A percentile compares a stretch with the other conserved stretches of the same genome.
These are phyloP conservation scores for Allium cepa DNA, from an alignment of 106 monocot genomes.

Conservation along the genomic window DNA sequence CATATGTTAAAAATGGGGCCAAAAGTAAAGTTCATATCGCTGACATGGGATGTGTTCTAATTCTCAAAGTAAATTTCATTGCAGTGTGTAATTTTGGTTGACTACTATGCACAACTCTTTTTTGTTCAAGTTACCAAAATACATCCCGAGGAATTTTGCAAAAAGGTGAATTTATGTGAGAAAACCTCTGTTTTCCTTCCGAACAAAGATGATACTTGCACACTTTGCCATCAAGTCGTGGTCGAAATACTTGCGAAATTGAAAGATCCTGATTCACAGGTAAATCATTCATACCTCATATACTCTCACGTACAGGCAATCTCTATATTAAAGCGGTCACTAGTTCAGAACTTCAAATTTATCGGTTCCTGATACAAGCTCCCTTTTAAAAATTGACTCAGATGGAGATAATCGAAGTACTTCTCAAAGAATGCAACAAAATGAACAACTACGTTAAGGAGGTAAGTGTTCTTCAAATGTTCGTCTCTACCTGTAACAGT, in stretches of 20 bases:
- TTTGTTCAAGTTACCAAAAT: slow-evolving; percentile 34
- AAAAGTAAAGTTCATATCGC: too few species aligned
- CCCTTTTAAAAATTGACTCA: slow-evolving; percentile 6
- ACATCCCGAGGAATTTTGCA: slow-evolving; percentile 59
- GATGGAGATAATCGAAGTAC: slow-evolving; percentile 37
- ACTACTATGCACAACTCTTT: slow-evolving; percentile 58
- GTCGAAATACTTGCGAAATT: slow-evolving; percentile 41
- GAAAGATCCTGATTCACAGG: slow-evolving; percentile 69
- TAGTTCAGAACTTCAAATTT: too few species aligned
- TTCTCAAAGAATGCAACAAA: slow-evolving; percentile 52
- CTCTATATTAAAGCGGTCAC: too few species aligned
- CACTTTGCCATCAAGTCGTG: slow-evolving; percentile 38
- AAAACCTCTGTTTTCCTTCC: slow-evolving; percentile 5
- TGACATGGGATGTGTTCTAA: background rate
- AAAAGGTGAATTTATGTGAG: slow-evolving; percentile 44
- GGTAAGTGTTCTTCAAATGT: slow-evolving; percentile 15
- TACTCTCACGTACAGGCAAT: too few species aligned
- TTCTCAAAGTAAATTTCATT: background rate
- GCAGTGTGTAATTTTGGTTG: slow-evolving; percentile 66
- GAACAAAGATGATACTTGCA: slow-evolving; percentile 31
- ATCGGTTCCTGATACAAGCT: background rate
- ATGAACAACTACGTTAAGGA: slow-evolving; percentile 31
- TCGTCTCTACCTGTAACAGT: too few species aligned
- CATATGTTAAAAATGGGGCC: too few species aligned
- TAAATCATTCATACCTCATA: background rate